Evolutionary conservation across 495 filamentous ascomycete genomes (phyloP), one percentile per base, ranked within the genome.

Genomic region (Aspergillus leporis): DNA sequence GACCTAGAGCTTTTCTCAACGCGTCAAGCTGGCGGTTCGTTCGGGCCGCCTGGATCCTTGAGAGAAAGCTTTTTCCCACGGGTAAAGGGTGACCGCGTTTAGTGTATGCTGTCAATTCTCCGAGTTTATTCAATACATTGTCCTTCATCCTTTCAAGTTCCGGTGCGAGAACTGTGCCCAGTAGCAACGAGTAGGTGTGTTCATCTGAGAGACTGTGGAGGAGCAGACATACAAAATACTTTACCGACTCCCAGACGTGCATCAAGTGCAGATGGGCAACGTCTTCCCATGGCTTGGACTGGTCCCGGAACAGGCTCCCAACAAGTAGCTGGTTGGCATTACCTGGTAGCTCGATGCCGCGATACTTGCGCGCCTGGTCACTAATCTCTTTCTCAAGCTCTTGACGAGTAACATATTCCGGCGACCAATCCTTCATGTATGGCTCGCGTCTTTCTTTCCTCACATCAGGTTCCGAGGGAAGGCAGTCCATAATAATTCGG

Each of bases 21-120:
- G 51, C 18, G 0, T 25, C 18, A 21, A 67, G 50, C 22, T 70
- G 58, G 34, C 72, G 64, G 14, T 67, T 55, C 1, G 47, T 56
- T 8, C n/a, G 55, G 0, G 56, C 61, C 34, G 74, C 63, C 18
- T 69, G 55, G 2, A 80, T 63, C 3, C 55, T 67, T 1, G 59
- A 53, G 2, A 74, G 70, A 43, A 77, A 82, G 12, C 62, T 65
- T 45, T 68, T 66, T 10, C 77, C 70, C 8, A 80, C 62, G 14
- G 76, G 79, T 22, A 81, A 67, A 1, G 79, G 76, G 61, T 76
- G 73, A n/a, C 71, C 75, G 50, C 77, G 65, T 19, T 76, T 78
- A 16, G 74, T 18, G 30, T 70, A 78, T n/a, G 72, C 57, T 14
- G 79, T 78, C 28, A 85, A 60, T 30, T 74, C 70, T 13, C 69